Base-by-base conservation (phyloP, 2,329 filamentous ascomycete species). In the Aspergillus sergii region DNA sequence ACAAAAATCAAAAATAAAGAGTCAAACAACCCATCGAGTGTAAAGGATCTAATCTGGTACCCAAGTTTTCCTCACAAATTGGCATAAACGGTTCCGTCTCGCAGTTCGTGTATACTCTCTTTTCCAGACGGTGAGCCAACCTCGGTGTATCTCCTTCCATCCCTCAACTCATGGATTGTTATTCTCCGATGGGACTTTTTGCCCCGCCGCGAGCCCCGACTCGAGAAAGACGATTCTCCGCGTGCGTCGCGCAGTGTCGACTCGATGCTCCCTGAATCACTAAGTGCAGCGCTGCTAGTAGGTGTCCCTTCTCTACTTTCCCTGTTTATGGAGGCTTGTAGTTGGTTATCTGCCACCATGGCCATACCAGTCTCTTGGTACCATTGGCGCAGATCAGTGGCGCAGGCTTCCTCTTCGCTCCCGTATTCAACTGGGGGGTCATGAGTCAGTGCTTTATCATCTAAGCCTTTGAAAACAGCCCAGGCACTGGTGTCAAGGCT, bases 401-500 rank as follows among this genome's bases (percentile, higher is more conserved):
- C 78, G 58, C 75, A 78, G 9, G 63, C 69, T 48, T 61, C 64
- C 66, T 83, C 82, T 56, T 78, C 74, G 1, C 66, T 61, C 43
- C 72, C 73, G 59, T 76, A 78, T 65, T 82, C 79, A 28, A 81
- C 73, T 5, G 78, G 79, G 6, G 78, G 76, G 0, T 76, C 79
- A 51, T 72, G 71, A 6, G 78, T 67, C 54, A 73, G 69, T 12
- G 73, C 69, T 26, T 76, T 69, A 12, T 71, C 69, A n/a, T 61
- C 46, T 12, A 67, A 67, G 45, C 67, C 67, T 43, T 71, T 65
- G 66, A 83, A 83, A 5, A 83, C 79, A 11, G 78, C 81, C 82
- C 82, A 84, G 12, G 81, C 76, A 62, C 81, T 83, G 19, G 73
- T 73, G 14, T 79, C 73, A 3, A 71, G 73, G 66, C 79, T 82